phyloP scores from a whole-genome alignment of 371 early-diverging fungal species.

The Mortierella sp. region DNA sequence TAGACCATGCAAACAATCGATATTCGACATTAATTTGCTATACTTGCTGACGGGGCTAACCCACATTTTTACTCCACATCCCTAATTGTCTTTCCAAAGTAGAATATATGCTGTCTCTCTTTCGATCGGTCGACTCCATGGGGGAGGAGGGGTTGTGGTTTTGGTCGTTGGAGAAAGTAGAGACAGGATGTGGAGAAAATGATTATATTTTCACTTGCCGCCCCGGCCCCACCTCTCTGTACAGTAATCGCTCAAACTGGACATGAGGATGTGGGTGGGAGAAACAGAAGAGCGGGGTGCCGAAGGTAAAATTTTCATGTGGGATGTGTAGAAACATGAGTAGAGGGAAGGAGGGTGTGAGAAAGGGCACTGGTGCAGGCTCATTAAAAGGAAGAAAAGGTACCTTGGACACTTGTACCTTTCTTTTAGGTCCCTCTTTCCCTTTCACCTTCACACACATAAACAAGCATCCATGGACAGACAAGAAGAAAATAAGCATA shows the following conservation, averaged over 20 bases:
- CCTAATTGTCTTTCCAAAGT: not conserved
- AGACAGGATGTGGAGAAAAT: constrained; percentile 6
- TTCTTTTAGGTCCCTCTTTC: not conserved
- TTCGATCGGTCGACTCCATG: not conserved
- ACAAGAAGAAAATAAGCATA: not conserved
- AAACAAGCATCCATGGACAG: not conserved
- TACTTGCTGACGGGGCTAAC: not conserved
- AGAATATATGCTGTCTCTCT: not conserved
- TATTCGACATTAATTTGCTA: too few relatives aligned
- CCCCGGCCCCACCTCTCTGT: not conserved
- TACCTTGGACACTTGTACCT: not conserved
- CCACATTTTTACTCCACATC: not conserved
- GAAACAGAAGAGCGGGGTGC: not conserved
- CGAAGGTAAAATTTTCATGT: constrained; percentile 2
- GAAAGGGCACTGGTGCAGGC: not conserved
- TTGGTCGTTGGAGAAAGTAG: not conserved
- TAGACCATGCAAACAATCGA: not conserved
- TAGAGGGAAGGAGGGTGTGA: not conserved
- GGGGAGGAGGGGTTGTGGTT: not conserved
- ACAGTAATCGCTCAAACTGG: constrained; percentile 2
- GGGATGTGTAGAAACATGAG: not conserved
- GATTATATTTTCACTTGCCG: not conserved
- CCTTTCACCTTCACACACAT: not conserved
- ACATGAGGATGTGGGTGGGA: not conserved
- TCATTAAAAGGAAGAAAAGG: not conserved